Evolutionary conservation across 768 basidiomycete genomes (phyloP), one percentile per base, ranked within the genome.

Genomic region (Mycena haematopus): DNA sequence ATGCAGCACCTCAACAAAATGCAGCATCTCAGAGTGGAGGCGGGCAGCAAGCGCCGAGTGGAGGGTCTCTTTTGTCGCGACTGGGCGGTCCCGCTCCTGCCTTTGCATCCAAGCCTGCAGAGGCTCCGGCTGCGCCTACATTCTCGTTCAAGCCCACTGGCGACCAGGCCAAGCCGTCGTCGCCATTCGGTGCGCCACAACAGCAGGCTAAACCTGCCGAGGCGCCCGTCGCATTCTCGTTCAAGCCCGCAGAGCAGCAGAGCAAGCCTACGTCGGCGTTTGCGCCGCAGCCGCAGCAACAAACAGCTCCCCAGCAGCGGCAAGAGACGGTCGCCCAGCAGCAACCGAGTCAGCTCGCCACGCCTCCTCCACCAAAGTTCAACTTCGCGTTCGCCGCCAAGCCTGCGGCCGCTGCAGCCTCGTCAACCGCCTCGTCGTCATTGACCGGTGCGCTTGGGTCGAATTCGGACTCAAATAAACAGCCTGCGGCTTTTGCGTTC

Each of bases 281-380:
- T 33, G 55, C 55, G 40, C 22, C 72, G 14, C 62, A 65, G 10
- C 49, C 63, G 27, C 67, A 68, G 52, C 52, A 52, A 31, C 33
- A 21, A 9, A 60, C 74, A 14, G 53, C 71, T 19, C 21, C n/a
- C 2, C 50, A 33, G 50, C 33, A 33, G 21, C 66, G 5, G 9
- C 29, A 38, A 17, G 19, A 42, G 40, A 7, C 40, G n/a, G 19
- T 19, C 7, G 36, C 36, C 6, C 36, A 67, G 38, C 38, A 68
- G 9, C n/a, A n/a, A n/a, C 38, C 70, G 17, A 57, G 60, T 35
- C n/a, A n/a, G 36, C 62, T 70, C 50, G 45, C 62, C 29, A 71
- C 74, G 58, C 74, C 71, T 25, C 38, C 68, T 8, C 69, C 75
- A 4, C 69, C 73, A 7, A 79, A 78, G 61, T 82, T 81, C 65